These are phyloP conservation scores for Polytrichum formosum DNA, from an alignment of 225 moss, liverwort and hornwort species.

Conservation along the genomic window DNA sequence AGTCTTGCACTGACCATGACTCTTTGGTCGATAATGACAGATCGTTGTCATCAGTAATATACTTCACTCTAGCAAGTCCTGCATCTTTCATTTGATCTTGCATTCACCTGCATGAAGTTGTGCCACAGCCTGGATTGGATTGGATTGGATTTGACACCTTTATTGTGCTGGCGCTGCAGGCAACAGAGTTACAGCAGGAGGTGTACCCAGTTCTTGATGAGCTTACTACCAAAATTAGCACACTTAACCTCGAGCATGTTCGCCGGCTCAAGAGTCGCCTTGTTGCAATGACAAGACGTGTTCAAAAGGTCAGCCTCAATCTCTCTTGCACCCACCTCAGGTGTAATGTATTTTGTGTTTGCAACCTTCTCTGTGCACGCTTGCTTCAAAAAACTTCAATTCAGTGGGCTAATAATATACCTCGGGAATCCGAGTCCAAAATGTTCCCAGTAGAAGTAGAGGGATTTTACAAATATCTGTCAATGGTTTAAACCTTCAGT, in stretches of 20 bases:
- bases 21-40: too few species aligned
- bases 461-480: too few species aligned
- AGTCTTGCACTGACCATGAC: too few species aligned
- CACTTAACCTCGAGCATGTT: constrained; percentile 63
- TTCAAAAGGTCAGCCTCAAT: constrained; percentile 49
- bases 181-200: constrained; percentile 43
- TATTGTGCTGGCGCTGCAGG: constrained; percentile 20
- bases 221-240: constrained; percentile 58
- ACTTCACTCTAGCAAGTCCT: too few species aligned
- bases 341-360: background rate
- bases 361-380: background rate
- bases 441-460: too few species aligned
- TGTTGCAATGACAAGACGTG: constrained; percentile 58
- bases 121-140: too few species aligned
- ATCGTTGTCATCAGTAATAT: too few species aligned
- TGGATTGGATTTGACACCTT: too few species aligned
- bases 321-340: too few species aligned
- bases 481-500: too few species aligned
- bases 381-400: background rate
- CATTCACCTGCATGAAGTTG: too few species aligned
- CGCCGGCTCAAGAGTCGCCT: constrained; percentile 67
- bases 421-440: background rate
- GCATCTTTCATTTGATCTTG: too few species aligned
- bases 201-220: constrained; percentile 66
- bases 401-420: background rate